Evolutionary conservation across 2,329 filamentous ascomycete genomes (phyloP), one percentile per base, ranked within the genome.

Genomic region (Hymenoscyphus occultus): DNA sequence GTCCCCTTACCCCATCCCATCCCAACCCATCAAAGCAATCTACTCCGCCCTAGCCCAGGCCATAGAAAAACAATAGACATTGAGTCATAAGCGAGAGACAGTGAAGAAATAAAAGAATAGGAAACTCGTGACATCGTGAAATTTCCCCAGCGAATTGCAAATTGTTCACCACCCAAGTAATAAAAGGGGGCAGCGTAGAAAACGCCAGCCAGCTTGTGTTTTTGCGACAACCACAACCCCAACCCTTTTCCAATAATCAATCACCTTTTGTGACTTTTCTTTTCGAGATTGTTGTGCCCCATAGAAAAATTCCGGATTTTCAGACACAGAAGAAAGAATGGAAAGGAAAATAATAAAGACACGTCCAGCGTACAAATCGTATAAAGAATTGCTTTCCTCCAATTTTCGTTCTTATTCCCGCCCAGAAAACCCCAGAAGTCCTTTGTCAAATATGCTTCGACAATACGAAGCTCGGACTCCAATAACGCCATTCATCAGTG

Each of bases 321-420:
- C 45, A 61, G 32, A 45, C n/a, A 39, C 45, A 57, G 42, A 35
- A 61, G 42, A 35, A 64, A 64, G 35, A 64, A 51, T 60, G 48
- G 35, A 62, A 68, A 59, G 63, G 35, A 4, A 10, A 35, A 35
- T 7, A 51, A 28, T 9, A 69, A 69, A 66, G 64, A 65, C 70
- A 71, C 71, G 69, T 64, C 71, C 70, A 70, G 71, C 69, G 71
- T 68, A 70, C 66, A 71, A 56, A 51, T 67, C 64, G 19, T 59
- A 31, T 13, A 42, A 62, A 32, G 31, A 56, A 60, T 56, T 45
- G 39, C 42, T 28, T 60, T 19, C n/a, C 39, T 59, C 57, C 39
- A 61, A 35, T 51, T 32, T 61, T n/a, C 59, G 39, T 42, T 59
- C 59, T 62, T 63, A 59, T 64, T 48, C 59, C 39, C 22, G 14